Base-by-base conservation (phyloP, 805 yeast species). In the Lipomyces yamanashiensis region DNA sequence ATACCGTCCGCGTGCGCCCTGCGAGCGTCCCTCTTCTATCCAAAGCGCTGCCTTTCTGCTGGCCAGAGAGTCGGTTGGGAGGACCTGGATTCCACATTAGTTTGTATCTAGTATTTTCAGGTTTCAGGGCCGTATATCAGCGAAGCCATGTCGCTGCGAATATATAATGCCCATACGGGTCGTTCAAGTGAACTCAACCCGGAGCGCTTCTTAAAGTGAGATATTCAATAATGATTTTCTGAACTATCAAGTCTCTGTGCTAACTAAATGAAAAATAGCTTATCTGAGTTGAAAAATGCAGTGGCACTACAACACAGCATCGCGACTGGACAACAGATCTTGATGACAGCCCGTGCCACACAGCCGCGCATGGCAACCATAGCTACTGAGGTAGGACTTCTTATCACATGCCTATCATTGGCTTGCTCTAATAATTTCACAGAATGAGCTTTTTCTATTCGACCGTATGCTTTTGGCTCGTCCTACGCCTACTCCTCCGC, bases 271-370 rank as follows among this genome's bases (percentile, higher is more conserved):
- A 13, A 6, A 47, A 12, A 33, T 39, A 64, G 67, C 36, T 57
- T 64, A 9, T 15, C 66, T 1, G 68, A 66, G 9, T 60, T 66
- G 15, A 66, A 56, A 52, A 53, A 62, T 44, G 59, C 67, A 12
- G 39, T 66, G 28, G 60, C 68, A 10, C 19, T 39, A 44, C 61
- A 58, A 36, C 64, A 54, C 50, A 61, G 51, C 15, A 45, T 66
- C 15, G 34, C 61, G 13, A 41, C 62, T 15, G 50, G 37, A 7
- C 67, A 66, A 34, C 69, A 66, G 59, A 66, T 66, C 21, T 39
- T 66, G 34, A 66, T 66, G 69, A 66, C 69, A 2, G 55, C 69
- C 47, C 61, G 69, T 17, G 66, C 67, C 33, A 64, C 69, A 5
- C 66, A 63, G 51, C 62, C 58, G 15, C 64, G 67, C 21, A 63